Evolutionary conservation across 2,329 filamentous ascomycete genomes (phyloP).

Genomic region (Ascochyta clinopodiicola): DNA sequence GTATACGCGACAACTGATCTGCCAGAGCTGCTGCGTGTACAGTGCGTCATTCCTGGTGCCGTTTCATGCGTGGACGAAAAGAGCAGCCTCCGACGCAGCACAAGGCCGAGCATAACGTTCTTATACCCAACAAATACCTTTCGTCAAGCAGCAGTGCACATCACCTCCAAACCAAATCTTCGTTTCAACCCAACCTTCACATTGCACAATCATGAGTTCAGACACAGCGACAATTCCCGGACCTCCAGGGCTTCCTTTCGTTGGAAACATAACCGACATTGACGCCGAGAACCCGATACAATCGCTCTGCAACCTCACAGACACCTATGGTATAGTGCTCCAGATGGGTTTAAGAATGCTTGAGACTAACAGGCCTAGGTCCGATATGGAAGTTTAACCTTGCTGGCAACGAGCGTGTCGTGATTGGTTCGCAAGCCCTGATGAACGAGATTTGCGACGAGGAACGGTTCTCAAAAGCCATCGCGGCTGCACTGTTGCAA

Average conservation of each 20-base stretch:
- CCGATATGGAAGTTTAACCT: constrained; percentile 44
- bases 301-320: constrained; percentile 64
- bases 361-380: constrained; percentile 25
- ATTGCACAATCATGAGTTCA: constrained; percentile 15
- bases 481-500: constrained; percentile 38
- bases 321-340: constrained; percentile 66
- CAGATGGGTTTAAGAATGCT: fast-evolving
- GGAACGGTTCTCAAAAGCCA: constrained; percentile 42
- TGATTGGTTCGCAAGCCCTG: constrained; percentile 42
- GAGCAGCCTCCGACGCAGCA: constrained; percentile 8
- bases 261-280: constrained; percentile 71
- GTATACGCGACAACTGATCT: constrained; percentile 17
- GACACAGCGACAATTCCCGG: constrained; percentile 62
- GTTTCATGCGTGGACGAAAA: constrained; percentile 9
- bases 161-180: constrained; percentile 30
- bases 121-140: neutral
- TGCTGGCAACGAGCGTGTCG: constrained; percentile 34
- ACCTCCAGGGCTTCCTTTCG: constrained; percentile 67
- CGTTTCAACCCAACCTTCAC: constrained; percentile 26
- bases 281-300: constrained; percentile 63
- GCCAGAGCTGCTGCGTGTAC: constrained; percentile 13
- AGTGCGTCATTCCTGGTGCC: constrained; percentile 20
- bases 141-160: neutral
- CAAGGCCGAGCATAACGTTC: neutral
- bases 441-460: constrained; percentile 52